phyloP scores from a whole-genome alignment of 2,329 filamentous ascomycete genomes.

The Chrysosporium queenslandicum region DNA sequence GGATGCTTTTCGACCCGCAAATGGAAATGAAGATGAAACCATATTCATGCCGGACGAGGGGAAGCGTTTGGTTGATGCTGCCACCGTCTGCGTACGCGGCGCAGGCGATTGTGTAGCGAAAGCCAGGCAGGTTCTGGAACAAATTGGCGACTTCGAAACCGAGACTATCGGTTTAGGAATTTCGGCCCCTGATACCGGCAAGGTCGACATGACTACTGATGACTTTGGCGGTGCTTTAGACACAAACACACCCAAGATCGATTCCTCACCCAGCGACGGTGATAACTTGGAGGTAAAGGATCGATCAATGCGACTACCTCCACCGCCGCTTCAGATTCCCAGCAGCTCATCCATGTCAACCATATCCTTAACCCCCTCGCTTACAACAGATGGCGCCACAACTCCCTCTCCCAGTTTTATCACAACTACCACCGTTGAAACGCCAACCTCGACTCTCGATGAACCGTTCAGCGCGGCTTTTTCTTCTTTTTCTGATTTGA shows the following conservation, averaged over 20 bases:
- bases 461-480: slow-evolving; percentile 14
- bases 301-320: slow-evolving; percentile 30
- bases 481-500: slow-evolving; percentile 14
- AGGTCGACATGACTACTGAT: background rate
- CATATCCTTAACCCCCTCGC: slow-evolving; percentile 25
- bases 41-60: slow-evolving; percentile 74
- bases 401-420: slow-evolving; percentile 29
- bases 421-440: slow-evolving; percentile 32
- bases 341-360: slow-evolving; percentile 26
- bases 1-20: slow-evolving; percentile 61
- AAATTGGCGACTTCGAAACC: slow-evolving; percentile 83
- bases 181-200: slow-evolving; percentile 8
- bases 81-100: slow-evolving; percentile 77
- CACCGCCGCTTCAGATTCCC: slow-evolving; percentile 40
- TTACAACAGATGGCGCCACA: slow-evolving; percentile 26
- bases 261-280: background rate
- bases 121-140: slow-evolving; percentile 73
- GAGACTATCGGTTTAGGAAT: slow-evolving; percentile 48
- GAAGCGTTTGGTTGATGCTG: slow-evolving; percentile 62
- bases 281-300: slow-evolving; percentile 5
- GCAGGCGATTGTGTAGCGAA: slow-evolving; percentile 87
- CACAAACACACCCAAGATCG: background rate
- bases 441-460: slow-evolving; percentile 25
- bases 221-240: slow-evolving; percentile 8
- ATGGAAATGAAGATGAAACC: slow-evolving; percentile 60